Conservation (phyloP, 202 grass and related monocot species). For the Saccharum hybrid region DNA sequence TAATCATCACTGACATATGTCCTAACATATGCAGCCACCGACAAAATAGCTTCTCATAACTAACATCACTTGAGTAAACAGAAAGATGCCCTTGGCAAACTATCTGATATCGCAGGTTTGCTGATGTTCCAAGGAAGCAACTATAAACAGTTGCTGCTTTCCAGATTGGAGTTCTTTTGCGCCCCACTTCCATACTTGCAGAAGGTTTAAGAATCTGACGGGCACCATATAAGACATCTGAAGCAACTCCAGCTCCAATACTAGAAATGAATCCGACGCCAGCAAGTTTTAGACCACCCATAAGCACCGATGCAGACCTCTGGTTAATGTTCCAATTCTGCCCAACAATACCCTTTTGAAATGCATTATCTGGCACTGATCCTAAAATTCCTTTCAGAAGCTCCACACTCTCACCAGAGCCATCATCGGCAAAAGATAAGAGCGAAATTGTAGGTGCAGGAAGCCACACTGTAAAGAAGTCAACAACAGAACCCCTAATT, state of each 20-base stretch:
- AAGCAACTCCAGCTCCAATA: constrained; percentile 93
- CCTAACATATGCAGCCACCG: constrained; percentile 2
- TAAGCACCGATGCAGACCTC: constrained; percentile 78
- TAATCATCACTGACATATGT: constrained; percentile 3
- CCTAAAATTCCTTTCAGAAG: constrained; percentile 79
- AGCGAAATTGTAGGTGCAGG: constrained; percentile 95
- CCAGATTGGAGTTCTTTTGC: constrained; percentile 72
- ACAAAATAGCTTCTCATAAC: background rate
- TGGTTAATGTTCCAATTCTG: constrained; percentile 83
- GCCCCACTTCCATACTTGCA: constrained; percentile 42
- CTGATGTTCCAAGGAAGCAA: constrained; percentile 90
- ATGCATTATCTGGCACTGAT: constrained; percentile 94
- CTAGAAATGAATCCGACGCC: constrained; percentile 91
- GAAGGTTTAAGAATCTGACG: constrained; percentile 68
- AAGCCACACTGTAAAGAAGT: constrained; percentile 99
- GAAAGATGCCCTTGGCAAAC: constrained; percentile 1
- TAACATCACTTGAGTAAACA: constrained; percentile 13
- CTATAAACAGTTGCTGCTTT: constrained; percentile 86
- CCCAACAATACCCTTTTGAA: constrained; percentile 80
- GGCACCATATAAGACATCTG: constrained; percentile 68
- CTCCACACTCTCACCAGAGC: constrained; percentile 76
- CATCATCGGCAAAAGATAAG: constrained; percentile 73
- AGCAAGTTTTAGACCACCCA: constrained; percentile 91
- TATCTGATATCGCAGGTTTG: constrained; percentile 98
- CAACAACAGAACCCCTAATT: constrained; percentile 94